A percentile compares a stretch with the other conserved stretches of the same genome.
Evolutionary conservation across 345 rosid genomes (phyloP).

Genomic region (Zanthoxylum bungeanum): DNA sequence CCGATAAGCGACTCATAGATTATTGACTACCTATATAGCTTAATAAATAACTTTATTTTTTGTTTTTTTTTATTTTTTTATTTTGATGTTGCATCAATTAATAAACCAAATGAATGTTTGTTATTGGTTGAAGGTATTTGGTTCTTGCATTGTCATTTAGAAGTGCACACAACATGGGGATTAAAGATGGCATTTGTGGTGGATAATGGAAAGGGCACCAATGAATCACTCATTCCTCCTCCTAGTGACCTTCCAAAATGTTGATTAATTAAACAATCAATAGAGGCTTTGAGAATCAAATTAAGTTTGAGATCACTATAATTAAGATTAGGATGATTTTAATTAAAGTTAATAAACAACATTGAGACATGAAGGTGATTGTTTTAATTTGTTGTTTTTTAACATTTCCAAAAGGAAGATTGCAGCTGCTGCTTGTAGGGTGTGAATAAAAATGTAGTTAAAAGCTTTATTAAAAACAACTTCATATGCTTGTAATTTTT

Average conservation of each 20-base stretch:
- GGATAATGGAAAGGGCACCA: slow-evolving; percentile 59
- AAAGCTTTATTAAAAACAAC: background rate
- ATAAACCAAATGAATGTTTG: background rate
- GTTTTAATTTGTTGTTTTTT: background rate
- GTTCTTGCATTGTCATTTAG: slow-evolving; percentile 85
- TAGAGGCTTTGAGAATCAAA: slow-evolving; percentile 6
- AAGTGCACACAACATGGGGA: slow-evolving; percentile 84
- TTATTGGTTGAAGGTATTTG: slow-evolving; percentile 51
- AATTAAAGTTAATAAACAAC: background rate
- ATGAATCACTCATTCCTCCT: slow-evolving; percentile 57
- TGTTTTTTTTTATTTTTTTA: background rate
- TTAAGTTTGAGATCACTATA: slow-evolving; percentile 2
- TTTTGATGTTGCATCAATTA: background rate
- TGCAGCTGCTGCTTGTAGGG: background rate
- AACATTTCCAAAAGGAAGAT: background rate
- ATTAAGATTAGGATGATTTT: background rate
- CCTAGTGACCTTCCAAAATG: slow-evolving; percentile 82
- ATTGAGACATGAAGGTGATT: background rate
- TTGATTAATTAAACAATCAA: slow-evolving; percentile 22
- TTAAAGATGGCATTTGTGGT: slow-evolving; percentile 86
- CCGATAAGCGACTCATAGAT: background rate
- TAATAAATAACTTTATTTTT: no score
- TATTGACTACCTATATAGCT: no score
- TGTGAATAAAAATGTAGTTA: slow-evolving; percentile 1
- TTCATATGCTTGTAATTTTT: background rate